phyloP scores from a whole-genome alignment of 2,329 filamentous ascomycete species.

The Aspergillus pseudoglaucus region DNA sequence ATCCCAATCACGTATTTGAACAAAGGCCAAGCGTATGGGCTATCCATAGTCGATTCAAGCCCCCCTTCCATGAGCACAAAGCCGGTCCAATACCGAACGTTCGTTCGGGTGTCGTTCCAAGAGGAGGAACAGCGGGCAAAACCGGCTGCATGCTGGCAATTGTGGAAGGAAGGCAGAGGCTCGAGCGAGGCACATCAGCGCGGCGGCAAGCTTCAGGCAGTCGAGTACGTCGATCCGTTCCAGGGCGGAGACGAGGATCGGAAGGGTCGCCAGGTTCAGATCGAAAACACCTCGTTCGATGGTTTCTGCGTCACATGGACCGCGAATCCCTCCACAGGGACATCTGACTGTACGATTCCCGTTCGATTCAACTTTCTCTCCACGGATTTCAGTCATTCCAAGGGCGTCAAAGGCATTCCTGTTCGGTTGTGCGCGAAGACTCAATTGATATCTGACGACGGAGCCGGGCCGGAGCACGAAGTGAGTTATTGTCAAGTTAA shows the following conservation, averaged over 20 bases:
- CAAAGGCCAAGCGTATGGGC: constrained; percentile 89
- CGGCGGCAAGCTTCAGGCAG: constrained; percentile 84
- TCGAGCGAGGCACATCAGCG: constrained; percentile 91
- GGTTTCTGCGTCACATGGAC: constrained; percentile 91
- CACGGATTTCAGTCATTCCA: constrained; percentile 97
- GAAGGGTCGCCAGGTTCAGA: constrained; percentile 57
- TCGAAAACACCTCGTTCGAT: constrained; percentile 78
- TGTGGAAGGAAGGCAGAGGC: constrained; percentile 96
- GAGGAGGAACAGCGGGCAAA: constrained; percentile 87
- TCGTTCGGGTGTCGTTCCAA: constrained; percentile 91
- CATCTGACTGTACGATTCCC: constrained; percentile 73
- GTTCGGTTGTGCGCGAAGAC: constrained; percentile 92
- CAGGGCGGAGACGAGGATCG: constrained; percentile 51
- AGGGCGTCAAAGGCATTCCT: constrained; percentile 95
- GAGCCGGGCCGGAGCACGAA: constrained; percentile 22
- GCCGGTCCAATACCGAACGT: constrained; percentile 75
- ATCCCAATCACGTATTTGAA: constrained; percentile 98
- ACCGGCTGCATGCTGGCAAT: constrained; percentile 76
- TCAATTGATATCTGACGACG: constrained; percentile 53
- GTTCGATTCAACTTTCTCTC: constrained; percentile 98
- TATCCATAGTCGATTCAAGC: constrained; percentile 74
- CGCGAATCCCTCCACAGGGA: constrained; percentile 57
- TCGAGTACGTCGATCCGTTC: constrained; percentile 76
- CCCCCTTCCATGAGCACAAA: constrained; percentile 53
- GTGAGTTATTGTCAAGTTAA: constrained; percentile 96